A percentile compares a stretch with the other conserved stretches of the same genome.
phyloP scores from a whole-genome alignment of 2,329 filamentous ascomycete genomes.

The Talaromyces sp. region DNA sequence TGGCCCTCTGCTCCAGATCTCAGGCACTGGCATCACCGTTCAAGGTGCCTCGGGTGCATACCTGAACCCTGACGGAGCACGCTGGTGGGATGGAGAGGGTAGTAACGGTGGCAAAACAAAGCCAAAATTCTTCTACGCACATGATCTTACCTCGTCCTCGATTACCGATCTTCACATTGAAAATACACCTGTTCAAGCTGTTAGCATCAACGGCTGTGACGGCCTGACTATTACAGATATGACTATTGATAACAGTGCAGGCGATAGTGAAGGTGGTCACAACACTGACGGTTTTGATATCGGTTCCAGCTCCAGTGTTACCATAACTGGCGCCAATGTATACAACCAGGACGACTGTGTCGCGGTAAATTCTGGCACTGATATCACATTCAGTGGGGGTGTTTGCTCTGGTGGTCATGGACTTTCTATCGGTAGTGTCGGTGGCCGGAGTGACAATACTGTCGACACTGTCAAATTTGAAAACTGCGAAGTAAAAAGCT shows the following conservation, averaged over 20 bases:
- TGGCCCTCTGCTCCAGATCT: conserved; percentile 59
- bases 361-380: conserved; percentile 49
- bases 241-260: conserved; percentile 54
- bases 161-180: conserved; percentile 28
- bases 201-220: conserved; percentile 39
- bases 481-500: conserved; percentile 44
- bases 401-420: conserved; percentile 38
- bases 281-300: conserved; percentile 61
- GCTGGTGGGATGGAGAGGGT: conserved; percentile 60
- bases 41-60: conserved; percentile 47
- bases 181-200: conserved; percentile 31
- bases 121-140: conserved; percentile 58
- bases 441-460: conserved; percentile 46
- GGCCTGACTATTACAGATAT: conserved; percentile 48
- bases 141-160: conserved; percentile 23
- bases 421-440: conserved; percentile 33
- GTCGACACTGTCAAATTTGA: conserved; percentile 50
- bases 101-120: conserved; percentile 55
- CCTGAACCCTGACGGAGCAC: conserved; percentile 53
- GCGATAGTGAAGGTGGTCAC: conserved; percentile 41
- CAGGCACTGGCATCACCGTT: conserved; percentile 53
- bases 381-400: conserved; percentile 37
- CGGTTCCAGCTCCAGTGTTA: conserved; percentile 44
- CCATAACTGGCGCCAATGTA: conserved; percentile 49
- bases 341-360: conserved; percentile 61